Evolutionary conservation across 805 yeast species (phyloP), one percentile per base, ranked within the genome.

Genomic region (Starmera dryadoides): DNA sequence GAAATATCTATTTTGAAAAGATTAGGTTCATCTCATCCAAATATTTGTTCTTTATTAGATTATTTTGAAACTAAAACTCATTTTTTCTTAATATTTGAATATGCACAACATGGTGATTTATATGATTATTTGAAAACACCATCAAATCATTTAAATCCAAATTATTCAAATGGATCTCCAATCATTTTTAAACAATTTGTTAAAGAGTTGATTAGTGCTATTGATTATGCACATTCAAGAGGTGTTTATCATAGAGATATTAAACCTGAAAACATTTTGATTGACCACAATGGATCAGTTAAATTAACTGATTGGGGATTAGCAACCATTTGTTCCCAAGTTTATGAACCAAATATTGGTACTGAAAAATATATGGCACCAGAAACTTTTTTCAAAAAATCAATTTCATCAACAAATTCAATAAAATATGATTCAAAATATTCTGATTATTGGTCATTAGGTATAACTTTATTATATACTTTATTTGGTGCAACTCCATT

Each of bases 351-450:
- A 15, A 54, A 61, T 29, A 56, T 86, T 44, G 96, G 96, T 22
- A 80, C 89, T 19, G 95, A 86, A 58, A 75, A 91, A 46, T 88
- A 87, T 60, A 82, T 89, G 86, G 94, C 96, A 2, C 97, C 97
- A 4, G 97, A 88, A 59, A 71, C 88, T 37, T 79, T 81, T 45
- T 79, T 82, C 28, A 53, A 55, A 34, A 55, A 49, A 33, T 12
- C 38, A 12, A 28, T 37, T 3, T 25, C 41, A 36, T 25, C 41
- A 35, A 6, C 33, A 16, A 37, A 36, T 14, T 34, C 36, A 20
- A 36, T 39, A 7, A 37, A 50, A 22, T 88, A 88, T 56, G 81
- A 83, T 53, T 81, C 94, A 0, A 76, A 79, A 37, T 74, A 76
- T 55, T 82, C 87, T 31, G 96, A 88, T 61, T 71, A 84, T 42